These are phyloP conservation scores for Aureobasidium sp. DNA, from an alignment of 2,329 filamentous ascomycete genomes.

Conservation along the genomic window DNA sequence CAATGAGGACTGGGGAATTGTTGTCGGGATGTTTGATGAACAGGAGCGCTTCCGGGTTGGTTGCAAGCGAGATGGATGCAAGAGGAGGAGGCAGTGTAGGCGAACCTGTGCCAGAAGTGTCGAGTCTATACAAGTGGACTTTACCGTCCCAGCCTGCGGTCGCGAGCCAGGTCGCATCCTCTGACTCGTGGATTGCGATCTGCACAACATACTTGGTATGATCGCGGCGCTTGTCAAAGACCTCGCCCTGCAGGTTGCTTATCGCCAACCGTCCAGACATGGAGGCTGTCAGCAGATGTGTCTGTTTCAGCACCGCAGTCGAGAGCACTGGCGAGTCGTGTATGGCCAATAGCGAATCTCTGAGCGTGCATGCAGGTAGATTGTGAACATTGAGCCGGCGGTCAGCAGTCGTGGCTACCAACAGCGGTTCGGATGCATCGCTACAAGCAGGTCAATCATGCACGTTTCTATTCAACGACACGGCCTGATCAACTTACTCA, in stretches of 20 bases:
- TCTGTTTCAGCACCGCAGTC: constrained; percentile 36
- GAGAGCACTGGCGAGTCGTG: constrained; percentile 51
- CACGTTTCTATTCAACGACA: neutral
- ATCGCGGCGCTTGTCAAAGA: constrained; percentile 46
- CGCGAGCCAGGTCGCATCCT: constrained; percentile 37
- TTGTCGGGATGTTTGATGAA: constrained; percentile 47
- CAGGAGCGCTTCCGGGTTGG: constrained; percentile 52
- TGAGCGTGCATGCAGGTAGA: constrained; percentile 28
- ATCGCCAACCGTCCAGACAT: constrained; percentile 54
- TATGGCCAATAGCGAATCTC: constrained; percentile 33
- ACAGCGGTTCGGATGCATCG: constrained; percentile 12
- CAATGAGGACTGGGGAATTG: constrained; percentile 42
- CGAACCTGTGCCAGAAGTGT: constrained; percentile 22
- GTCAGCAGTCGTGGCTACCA: constrained; percentile 40
- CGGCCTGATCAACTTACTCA: neutral
- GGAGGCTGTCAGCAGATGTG: constrained; percentile 45
- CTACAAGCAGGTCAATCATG: neutral
- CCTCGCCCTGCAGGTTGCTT: constrained; percentile 34
- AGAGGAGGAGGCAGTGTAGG: constrained; percentile 33
- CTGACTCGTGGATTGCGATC: constrained; percentile 34
- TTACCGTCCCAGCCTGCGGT: constrained; percentile 57
- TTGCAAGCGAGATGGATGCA: constrained; percentile 39
- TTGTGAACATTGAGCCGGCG: constrained; percentile 43
- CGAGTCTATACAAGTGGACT: constrained; percentile 43
- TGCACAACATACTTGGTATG: constrained; percentile 55